Base-by-base conservation (phyloP, 2,329 filamentous ascomycete species). In the Emericellopsis atlantica region DNA sequence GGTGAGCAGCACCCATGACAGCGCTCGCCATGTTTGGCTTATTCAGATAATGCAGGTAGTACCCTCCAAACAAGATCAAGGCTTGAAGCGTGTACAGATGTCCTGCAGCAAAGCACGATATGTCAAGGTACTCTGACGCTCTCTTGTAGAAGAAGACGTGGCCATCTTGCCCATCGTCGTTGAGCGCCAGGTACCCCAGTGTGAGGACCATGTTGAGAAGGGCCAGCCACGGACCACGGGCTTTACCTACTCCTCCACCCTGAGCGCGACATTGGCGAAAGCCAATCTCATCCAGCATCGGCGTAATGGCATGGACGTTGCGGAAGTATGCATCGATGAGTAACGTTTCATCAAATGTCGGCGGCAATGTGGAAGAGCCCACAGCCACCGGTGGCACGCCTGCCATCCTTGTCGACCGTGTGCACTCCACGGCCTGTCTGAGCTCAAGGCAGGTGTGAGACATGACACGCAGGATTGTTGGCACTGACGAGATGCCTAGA, bases 11-110 rank as follows among this genome's bases (percentile, higher is more conserved):
- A 15, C 81, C 81, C 52, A 83, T 74, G 6, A 86, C 66, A n/a
- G 80, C 77, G 53, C 82, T 82, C 18, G 81, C 82, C 63, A 85
- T 80, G 51, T 85, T 85, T 2, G 82, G 81, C 32, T 79, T 69
- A 58, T 84, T 84, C 48, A 83, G 74, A 52, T 86, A 86, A 55
- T 86, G 82, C 40, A 85, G 71, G 54, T 86, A 85, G 60, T 78
- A 82, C n/a, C 82, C 82, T 35, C 81, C 79, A 53, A 84, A 76
- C 15, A 87, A 67, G 4, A 76, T 75, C 11, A 87, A 58, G 1
- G 81, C 77, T 54, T 87, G 82, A 2, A 86, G 70, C 0, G 76
- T 81, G 55, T 87, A 81, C 11, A 87, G 37, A 14, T 53, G 39
- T 14, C 39, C 39, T 8, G 39, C 22, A 15, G 31, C 39, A 16